Evolutionary conservation across 495 filamentous ascomycete species (phyloP).

Genomic region (Aspergillus affinis): DNA sequence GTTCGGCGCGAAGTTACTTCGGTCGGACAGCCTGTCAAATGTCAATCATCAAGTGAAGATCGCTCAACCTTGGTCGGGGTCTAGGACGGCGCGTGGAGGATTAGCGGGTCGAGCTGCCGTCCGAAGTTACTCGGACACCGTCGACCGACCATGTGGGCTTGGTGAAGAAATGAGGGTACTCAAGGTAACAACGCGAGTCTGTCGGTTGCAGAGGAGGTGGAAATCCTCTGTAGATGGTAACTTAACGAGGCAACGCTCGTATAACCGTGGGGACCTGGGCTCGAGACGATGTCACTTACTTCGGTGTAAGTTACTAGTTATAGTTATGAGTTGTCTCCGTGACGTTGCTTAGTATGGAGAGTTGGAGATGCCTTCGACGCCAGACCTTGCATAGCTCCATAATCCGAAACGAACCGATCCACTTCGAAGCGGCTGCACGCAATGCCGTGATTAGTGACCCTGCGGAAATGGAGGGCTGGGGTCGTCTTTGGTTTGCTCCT

Average conservation of each 20-base stretch:
- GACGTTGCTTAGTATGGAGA: not conserved
- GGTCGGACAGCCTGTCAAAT: not conserved
- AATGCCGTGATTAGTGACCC: constrained; percentile 15
- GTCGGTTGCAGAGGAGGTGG: not conserved
- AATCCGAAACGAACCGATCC: constrained; percentile 9
- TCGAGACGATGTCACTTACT: not conserved
- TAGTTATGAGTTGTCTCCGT: not conserved
- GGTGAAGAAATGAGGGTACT: not conserved
- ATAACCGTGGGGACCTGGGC: not conserved
- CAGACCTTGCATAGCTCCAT: constrained; percentile 8
- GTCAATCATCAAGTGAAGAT: not conserved
- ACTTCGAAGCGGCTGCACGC: constrained; percentile 22
- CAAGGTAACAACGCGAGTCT: not conserved
- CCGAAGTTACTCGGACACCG: not conserved
- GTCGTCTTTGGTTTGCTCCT: constrained; percentile 9
- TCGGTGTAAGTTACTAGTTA: too few relatives aligned
- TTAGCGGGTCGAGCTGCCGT: not conserved
- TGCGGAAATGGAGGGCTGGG: constrained; percentile 11
- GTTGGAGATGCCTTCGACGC: not conserved
- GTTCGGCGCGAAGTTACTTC: not conserved
- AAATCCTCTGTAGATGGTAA: not conserved
- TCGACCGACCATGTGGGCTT: not conserved
- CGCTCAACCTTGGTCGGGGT: not conserved
- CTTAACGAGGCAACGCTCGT: not conserved
- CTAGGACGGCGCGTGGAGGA: not conserved